A percentile compares a stretch with the other conserved stretches of the same genome.
These are phyloP conservation scores for Suhomyces taliae DNA, from an alignment of 1,139 yeast genomes.

Conservation along the genomic window DNA sequence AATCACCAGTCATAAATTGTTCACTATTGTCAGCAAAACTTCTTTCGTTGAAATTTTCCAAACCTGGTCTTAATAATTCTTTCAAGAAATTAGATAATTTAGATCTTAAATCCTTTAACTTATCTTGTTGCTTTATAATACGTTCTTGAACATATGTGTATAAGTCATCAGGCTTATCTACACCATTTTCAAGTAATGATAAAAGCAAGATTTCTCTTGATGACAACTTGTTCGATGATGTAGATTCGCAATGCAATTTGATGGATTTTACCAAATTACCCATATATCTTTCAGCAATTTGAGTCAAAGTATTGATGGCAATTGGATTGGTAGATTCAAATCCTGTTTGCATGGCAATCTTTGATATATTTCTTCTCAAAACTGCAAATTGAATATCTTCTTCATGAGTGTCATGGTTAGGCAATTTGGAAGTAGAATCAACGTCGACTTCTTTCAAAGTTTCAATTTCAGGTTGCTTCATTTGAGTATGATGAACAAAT, in stretches of 20 bases:
- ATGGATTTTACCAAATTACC: conserved; percentile 71
- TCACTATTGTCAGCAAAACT: conserved; percentile 90
- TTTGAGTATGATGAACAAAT: conserved; percentile 70
- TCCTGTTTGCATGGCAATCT: conserved; percentile 89
- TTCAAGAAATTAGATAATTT: conserved; percentile 75
- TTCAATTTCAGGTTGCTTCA: conserved; percentile 69
- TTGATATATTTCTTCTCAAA: conserved; percentile 68
- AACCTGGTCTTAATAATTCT: conserved; percentile 80
- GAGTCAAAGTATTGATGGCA: conserved; percentile 80
- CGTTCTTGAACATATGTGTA: conserved; percentile 76
- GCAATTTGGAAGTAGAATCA: conserved; percentile 75
- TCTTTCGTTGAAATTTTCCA: conserved; percentile 70
- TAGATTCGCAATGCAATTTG: conserved; percentile 68
- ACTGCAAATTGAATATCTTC: conserved; percentile 63
- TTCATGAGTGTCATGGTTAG: conserved; percentile 60
- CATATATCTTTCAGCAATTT: conserved; percentile 78
- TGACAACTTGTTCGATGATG: conserved; percentile 46
- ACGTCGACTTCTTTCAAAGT: conserved; percentile 66
- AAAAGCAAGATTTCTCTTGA: conserved; percentile 55
- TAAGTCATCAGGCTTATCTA: conserved; percentile 74
- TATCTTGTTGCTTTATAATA: conserved; percentile 64
- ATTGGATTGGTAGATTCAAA: conserved; percentile 79
- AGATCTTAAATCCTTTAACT: conserved; percentile 64
- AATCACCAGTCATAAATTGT: conserved; percentile 91
- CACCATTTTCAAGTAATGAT: conserved; percentile 80